Evolutionary conservation across 192 early-diverging fungal genomes (phyloP), one percentile per base, ranked within the genome.

Genomic region (Linnemannia elongata): DNA sequence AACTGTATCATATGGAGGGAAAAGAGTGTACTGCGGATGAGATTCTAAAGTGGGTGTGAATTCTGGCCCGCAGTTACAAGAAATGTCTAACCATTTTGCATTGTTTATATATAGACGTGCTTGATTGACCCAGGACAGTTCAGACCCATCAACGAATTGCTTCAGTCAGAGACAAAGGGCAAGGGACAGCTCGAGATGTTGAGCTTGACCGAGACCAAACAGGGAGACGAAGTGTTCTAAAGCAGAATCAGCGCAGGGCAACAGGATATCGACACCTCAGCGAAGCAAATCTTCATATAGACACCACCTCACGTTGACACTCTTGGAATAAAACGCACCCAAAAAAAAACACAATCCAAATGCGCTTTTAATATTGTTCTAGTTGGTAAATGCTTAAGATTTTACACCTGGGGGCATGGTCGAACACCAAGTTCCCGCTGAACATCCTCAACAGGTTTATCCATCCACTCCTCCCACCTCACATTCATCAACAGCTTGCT

Each of bases 51-150:
- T 60, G 8, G 22, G 17, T 2, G 24, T 24, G 27, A 66, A 6
- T 22, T 7, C 55, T n/a, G 6, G 30, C 24, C 75, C 75, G 63
- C 75, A 77, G 75, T 68, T 47, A 73, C n/a, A 18, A 20, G 49
- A 52, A 22, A 18, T 52, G 49, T n/a, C 20, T 66, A 66, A 66
- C 60, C 60, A 0, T 30, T 68, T 81, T 49, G 10, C 60, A 42
- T 47, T 78, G 69, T 77, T 71, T 72, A n/a, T 60, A 45, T 36
- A 74, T 82, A 96, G 96, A 92, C 94, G 54, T 92, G 93, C 41
- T 78, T 96, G 68, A 95, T 99, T 77, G 98, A 99, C 90, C 99
- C 99, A 3, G 98, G 99, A 66, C 94, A 97, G 78, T 99, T 96
- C 88, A 91, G 97, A 70, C 83, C 85, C 1, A 91, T 99, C 35